Evolutionary conservation across 2,329 filamentous ascomycete genomes (phyloP).

Genomic region (Blastomyces silverae): DNA sequence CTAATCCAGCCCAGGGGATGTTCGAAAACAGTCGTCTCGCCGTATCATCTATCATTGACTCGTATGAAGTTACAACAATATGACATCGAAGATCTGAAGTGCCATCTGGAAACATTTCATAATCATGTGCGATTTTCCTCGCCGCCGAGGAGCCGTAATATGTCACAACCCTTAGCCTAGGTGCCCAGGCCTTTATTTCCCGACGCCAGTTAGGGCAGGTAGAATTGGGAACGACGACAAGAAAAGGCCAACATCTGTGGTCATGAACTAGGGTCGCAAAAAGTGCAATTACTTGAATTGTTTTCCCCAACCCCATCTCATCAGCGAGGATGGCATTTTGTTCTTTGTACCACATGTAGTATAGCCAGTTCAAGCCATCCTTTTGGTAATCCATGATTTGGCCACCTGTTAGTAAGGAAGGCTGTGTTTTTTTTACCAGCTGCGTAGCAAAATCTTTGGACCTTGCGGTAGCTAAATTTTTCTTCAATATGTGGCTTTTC

Average conservation of each 20-base stretch:
- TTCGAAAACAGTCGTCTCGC: slow-evolving; percentile 59
- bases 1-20: slow-evolving; percentile 76
- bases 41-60: slow-evolving; percentile 69
- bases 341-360: slow-evolving; percentile 76
- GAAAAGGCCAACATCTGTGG: slow-evolving; percentile 76
- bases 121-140: slow-evolving; percentile 67
- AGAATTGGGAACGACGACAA: slow-evolving; percentile 88
- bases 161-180: slow-evolving; percentile 76
- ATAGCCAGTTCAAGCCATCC: slow-evolving; percentile 90
- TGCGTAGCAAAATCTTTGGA: slow-evolving; percentile 57
- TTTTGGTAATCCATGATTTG: slow-evolving; percentile 90
- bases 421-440: slow-evolving; percentile 64
- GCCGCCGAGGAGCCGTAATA: slow-evolving; percentile 75
- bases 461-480: slow-evolving; percentile 63
- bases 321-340: slow-evolving; percentile 89
- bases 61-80: slow-evolving; percentile 90
- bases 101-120: slow-evolving; percentile 70
- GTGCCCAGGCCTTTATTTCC: slow-evolving; percentile 91
- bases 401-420: slow-evolving; percentile 64
- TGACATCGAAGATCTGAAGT: slow-evolving; percentile 70
- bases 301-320: slow-evolving; percentile 98
- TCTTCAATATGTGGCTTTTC: slow-evolving; percentile 50
- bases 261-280: slow-evolving; percentile 66
- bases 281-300: slow-evolving; percentile 82
- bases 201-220: slow-evolving; percentile 97